phyloP scores from a whole-genome alignment of 345 rosid genomes.

The Sisymbrium irio region DNA sequence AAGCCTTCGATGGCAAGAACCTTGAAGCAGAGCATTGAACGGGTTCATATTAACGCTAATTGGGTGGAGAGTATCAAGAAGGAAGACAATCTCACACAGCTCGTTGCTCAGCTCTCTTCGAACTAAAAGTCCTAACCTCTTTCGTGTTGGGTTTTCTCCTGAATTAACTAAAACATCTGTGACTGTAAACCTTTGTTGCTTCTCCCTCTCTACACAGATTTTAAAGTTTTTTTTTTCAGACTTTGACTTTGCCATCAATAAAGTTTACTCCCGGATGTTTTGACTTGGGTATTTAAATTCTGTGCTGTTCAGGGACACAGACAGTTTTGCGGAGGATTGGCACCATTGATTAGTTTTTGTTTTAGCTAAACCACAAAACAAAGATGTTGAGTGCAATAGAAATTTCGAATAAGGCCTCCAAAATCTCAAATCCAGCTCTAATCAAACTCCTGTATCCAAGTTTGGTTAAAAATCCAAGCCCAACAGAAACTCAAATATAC shows the following conservation, averaged over 20 bases:
- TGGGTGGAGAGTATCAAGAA: slow-evolving; percentile 73
- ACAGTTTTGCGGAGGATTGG: no score
- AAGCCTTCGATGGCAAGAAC: slow-evolving; percentile 71
- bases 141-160: neutral
- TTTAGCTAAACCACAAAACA: no score
- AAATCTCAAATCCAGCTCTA: no score
- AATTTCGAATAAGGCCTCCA: no score
- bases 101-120: slow-evolving; percentile 44
- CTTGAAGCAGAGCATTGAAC: slow-evolving; percentile 89
- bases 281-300: neutral
- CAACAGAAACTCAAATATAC: slow-evolving; percentile 24
- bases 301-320: no score
- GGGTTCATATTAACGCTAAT: slow-evolving; percentile 64
- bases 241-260: slow-evolving; percentile 5
- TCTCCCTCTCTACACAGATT: neutral
- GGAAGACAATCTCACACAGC: slow-evolving; percentile 50
- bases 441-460: neutral
- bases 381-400: no score
- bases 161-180: neutral
- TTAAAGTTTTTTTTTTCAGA: neutral
- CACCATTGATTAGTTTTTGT: no score
- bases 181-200: slow-evolving; percentile 8
- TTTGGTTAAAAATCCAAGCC: slow-evolving; percentile 8
- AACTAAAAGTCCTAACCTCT: neutral
- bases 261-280: neutral